A percentile compares a stretch with the other conserved stretches of the same genome.
Evolutionary conservation across 73 alveolate species (phyloP).

Genomic region (Blepharisma japonicum): DNA sequence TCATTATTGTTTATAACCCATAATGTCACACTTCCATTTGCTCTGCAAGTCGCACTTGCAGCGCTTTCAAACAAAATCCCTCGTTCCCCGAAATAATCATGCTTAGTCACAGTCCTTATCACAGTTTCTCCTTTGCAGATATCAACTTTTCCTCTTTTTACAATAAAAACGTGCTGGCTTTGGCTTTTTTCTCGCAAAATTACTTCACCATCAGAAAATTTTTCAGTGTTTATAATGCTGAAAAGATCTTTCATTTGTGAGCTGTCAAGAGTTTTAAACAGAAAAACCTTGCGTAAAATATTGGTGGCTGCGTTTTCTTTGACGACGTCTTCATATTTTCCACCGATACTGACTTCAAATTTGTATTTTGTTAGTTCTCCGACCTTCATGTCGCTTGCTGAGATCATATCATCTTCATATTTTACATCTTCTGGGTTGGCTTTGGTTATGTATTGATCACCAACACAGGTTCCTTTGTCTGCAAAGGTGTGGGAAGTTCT

Average conservation of each 20-base stretch:
- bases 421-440: background rate
- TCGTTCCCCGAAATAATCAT: constrained; percentile 66
- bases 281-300: constrained; percentile 13
- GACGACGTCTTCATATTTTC: constrained; percentile 28
- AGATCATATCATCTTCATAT: constrained; percentile 29
- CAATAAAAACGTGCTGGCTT: constrained; percentile 50
- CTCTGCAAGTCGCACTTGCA: constrained; percentile 61
- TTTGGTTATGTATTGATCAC: constrained; percentile 13
- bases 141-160: constrained; percentile 53
- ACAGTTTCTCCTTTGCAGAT: constrained; percentile 39
- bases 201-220: constrained; percentile 37
- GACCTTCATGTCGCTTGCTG: constrained; percentile 6
- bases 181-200: constrained; percentile 51
- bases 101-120: constrained; percentile 39
- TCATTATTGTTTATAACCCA: constrained; percentile 52
- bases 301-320: constrained; percentile 17
- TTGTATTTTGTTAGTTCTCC: constrained; percentile 13
- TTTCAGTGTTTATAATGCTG: background rate
- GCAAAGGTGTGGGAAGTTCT: constrained; percentile 9
- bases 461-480: constrained; percentile 29
- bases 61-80: constrained; percentile 41
- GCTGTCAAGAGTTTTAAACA: background rate
- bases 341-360: constrained; percentile 24
- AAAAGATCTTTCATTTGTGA: background rate
- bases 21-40: constrained; percentile 44